Evolutionary conservation across 805 yeast genomes (phyloP).

Genomic region (Nakazawaea pomicola): DNA sequence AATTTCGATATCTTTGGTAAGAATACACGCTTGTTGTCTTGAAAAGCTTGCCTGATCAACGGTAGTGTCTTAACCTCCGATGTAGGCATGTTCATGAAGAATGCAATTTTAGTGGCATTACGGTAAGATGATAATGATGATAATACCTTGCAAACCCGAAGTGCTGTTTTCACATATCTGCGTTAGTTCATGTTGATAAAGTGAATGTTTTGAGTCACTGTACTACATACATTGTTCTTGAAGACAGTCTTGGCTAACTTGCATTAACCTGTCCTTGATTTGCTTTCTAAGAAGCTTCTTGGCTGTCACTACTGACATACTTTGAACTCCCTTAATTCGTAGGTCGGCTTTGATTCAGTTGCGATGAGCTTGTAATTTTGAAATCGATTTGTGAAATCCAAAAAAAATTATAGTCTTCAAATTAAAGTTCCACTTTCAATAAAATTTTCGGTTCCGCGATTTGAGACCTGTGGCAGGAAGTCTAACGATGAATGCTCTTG

Average conservation of each 20-base stretch:
- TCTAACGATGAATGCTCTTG: too few species aligned
- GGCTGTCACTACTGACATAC: constrained; percentile 1
- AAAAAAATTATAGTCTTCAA: too few species aligned
- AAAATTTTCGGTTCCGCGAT: too few species aligned
- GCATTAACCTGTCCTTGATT: constrained; percentile 4
- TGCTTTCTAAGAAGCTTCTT: constrained; percentile 10
- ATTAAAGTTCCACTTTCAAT: too few species aligned
- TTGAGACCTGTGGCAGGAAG: too few species aligned
- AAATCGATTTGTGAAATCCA: too few species aligned
- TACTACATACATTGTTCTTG: constrained; percentile 11
- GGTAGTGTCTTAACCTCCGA: constrained; percentile 61
- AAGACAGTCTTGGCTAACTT: constrained; percentile 3
- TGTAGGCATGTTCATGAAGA: constrained; percentile 73
- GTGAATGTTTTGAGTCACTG: too few species aligned
- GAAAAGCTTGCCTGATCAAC: constrained; percentile 49
- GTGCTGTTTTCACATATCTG: too few species aligned
- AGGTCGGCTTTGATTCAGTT: too few species aligned
- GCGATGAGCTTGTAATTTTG: too few species aligned
- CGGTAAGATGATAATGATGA: constrained; percentile 30
- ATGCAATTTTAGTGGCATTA: constrained; percentile 46
- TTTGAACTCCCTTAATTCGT: background rate
- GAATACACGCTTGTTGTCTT: constrained; percentile 44
- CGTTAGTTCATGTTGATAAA: too few species aligned
- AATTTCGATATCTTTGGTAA: constrained; percentile 42
- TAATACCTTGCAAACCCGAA: constrained; percentile 19